Conservation (phyloP, 2,329 filamentous ascomycete genomes). For the Hypoxylon sp. region DNA sequence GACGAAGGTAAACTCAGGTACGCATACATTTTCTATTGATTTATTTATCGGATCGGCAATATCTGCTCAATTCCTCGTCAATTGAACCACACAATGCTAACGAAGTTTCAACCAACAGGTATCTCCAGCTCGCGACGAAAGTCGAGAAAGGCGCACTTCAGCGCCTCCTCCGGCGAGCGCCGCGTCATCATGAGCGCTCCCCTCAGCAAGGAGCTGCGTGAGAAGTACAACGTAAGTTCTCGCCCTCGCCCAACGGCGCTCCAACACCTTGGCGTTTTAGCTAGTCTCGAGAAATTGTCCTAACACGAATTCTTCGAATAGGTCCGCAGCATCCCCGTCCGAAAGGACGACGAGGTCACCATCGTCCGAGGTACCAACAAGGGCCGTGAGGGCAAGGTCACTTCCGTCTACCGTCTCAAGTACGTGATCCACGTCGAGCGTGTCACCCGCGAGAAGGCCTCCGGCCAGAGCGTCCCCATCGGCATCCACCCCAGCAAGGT, state of each 20-base stretch:
- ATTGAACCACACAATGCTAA: conserved; percentile 30
- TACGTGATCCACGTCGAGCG: conserved; percentile 98
- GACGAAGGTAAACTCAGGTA: conserved; percentile 53
- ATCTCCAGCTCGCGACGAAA: conserved; percentile 83
- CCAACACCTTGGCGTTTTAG: not conserved
- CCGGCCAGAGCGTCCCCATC: conserved; percentile 94
- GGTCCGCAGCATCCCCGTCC: conserved; percentile 96
- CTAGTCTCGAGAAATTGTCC: not conserved
- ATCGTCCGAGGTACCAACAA: conserved; percentile 96
- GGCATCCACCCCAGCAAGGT: conserved; percentile 97
- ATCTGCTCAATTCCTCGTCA: conserved; percentile 4
- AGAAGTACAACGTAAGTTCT: conserved; percentile 94
- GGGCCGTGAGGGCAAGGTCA: conserved; percentile 98
- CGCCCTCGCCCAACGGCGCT: too few relatives aligned
- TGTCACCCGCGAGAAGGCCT: conserved; percentile 96
- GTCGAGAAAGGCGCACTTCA: conserved; percentile 99
- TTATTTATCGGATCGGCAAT: not conserved
- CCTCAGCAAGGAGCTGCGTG: conserved; percentile 95
- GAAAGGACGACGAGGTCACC: conserved; percentile 96
- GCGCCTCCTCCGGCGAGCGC: conserved; percentile 92
- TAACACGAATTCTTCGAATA: conserved; percentile 56
- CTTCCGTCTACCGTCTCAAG: conserved; percentile 97
- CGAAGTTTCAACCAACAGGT: conserved; percentile 32
- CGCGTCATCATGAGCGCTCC: conserved; percentile 97
- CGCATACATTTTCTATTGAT: conserved; percentile 2